Conservation (phyloP, 73 alveolate species). For the Paramecium sexaurelia region DNA sequence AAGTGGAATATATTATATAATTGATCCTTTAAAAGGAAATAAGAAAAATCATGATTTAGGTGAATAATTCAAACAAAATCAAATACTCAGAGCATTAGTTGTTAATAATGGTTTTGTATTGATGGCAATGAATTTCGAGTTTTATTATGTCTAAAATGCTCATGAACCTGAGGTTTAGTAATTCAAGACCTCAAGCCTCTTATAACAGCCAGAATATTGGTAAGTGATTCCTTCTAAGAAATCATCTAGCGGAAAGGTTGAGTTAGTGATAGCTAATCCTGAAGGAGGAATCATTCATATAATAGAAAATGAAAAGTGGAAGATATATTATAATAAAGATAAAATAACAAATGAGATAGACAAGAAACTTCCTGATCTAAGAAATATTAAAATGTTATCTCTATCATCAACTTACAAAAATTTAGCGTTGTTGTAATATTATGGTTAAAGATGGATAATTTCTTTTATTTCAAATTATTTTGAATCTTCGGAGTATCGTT, state of each 20-base stretch:
- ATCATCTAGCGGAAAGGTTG: conserved; percentile 45
- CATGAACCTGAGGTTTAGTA: conserved; percentile 18
- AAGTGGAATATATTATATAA: conserved; percentile 12
- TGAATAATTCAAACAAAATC: neutral
- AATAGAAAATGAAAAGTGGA: conserved; percentile 33
- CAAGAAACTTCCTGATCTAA: conserved; percentile 42
- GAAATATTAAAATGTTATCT: conserved; percentile 55
- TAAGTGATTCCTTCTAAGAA: conserved; percentile 17
- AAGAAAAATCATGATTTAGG: neutral
- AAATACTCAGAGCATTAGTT: neutral
- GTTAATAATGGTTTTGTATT: conserved; percentile 63
- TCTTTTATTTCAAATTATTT: conserved; percentile 48
- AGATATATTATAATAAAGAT: conserved; percentile 39
- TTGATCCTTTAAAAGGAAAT: conserved; percentile 62
- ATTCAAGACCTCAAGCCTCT: conserved; percentile 2
- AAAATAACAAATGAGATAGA: neutral
- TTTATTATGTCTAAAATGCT: conserved; percentile 36
- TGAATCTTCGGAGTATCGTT: conserved; percentile 32
- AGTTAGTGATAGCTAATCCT: conserved; percentile 55
- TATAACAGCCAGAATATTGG: conserved; percentile 61
- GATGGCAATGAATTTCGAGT: conserved; percentile 19
- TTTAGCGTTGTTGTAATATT: conserved; percentile 41
- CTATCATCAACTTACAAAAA: conserved; percentile 33
- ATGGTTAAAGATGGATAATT: conserved; percentile 14
- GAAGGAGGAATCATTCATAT: conserved; percentile 61